Conservation (phyloP, 768 basidiomycete genomes). For the Russula foetens region DNA sequence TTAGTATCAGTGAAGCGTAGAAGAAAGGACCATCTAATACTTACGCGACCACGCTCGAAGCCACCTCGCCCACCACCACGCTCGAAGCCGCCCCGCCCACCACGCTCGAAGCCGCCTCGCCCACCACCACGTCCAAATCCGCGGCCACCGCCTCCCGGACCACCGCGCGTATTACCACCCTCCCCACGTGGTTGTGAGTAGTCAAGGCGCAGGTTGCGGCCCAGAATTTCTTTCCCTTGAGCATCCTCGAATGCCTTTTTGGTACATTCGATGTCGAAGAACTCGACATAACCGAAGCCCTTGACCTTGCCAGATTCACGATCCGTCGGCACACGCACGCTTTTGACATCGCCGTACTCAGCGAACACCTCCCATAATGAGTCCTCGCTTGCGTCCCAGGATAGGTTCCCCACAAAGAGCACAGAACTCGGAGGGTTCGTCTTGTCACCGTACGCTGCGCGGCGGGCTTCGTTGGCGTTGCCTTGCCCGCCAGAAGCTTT, state of each 20-base stretch:
- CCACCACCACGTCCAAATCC: slow-evolving; percentile 33
- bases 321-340: slow-evolving; percentile 87
- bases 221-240: slow-evolving; percentile 69
- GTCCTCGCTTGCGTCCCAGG: slow-evolving; percentile 76
- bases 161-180: slow-evolving; percentile 43
- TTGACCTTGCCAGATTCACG: slow-evolving; percentile 85
- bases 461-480: slow-evolving; percentile 53
- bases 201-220: slow-evolving; percentile 61
- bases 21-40: slow-evolving; percentile 14
- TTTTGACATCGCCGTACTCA: slow-evolving; percentile 78
- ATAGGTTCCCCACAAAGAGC: slow-evolving; percentile 88
- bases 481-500: slow-evolving; percentile 37
- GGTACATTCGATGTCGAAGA: slow-evolving; percentile 70
- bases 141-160: slow-evolving; percentile 35
- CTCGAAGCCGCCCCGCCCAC: slow-evolving; percentile 33
- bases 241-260: slow-evolving; percentile 69
- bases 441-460: slow-evolving; percentile 68
- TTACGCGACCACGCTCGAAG: slow-evolving; percentile 38
- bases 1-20: not conserved
- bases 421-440: slow-evolving; percentile 59
- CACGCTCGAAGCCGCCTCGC: slow-evolving; percentile 39
- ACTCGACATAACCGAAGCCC: slow-evolving; percentile 97
- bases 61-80: slow-evolving; percentile 36
- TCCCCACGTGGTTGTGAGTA: slow-evolving; percentile 75
- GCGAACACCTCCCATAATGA: slow-evolving; percentile 84